Percentiles rank a stretch among this genome's conserved stretches.
phyloP scores from a whole-genome alignment of 2,329 filamentous ascomycete species.

The Hymenoscyphus fructigenus region DNA sequence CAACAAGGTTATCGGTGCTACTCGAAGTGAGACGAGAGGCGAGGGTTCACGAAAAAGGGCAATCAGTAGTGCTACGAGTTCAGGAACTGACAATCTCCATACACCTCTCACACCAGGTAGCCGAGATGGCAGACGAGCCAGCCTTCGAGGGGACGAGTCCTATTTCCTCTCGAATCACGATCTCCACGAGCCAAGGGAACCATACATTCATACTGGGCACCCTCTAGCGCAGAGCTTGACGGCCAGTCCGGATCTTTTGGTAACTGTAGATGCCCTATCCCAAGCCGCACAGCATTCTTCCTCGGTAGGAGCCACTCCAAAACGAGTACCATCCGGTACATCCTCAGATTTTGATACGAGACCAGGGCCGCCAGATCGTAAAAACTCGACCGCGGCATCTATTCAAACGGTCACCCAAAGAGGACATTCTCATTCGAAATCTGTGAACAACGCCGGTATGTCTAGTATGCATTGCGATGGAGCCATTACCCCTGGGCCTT shows the following conservation, averaged over 20 bases:
- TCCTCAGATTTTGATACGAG: slow-evolving; percentile 40
- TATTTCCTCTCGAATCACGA: slow-evolving; percentile 50
- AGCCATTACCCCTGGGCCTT: slow-evolving; percentile 24
- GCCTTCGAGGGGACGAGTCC: slow-evolving; percentile 56
- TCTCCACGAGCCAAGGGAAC: slow-evolving; percentile 38
- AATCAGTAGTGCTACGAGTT: slow-evolving; percentile 64
- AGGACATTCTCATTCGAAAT: slow-evolving; percentile 37
- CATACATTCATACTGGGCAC: slow-evolving; percentile 54
- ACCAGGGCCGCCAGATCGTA: slow-evolving; percentile 39
- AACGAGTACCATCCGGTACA: slow-evolving; percentile 36
- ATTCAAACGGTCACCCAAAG: slow-evolving; percentile 35
- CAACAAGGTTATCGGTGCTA: slow-evolving; percentile 55
- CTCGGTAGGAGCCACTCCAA: slow-evolving; percentile 40
- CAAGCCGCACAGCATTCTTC: slow-evolving; percentile 42
- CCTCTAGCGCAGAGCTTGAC: slow-evolving; percentile 73
- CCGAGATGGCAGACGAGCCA: slow-evolving; percentile 49
- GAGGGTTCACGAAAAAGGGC: slow-evolving; percentile 58
- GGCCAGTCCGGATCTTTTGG: slow-evolving; percentile 60
- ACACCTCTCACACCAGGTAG: slow-evolving; percentile 42
- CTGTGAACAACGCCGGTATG: slow-evolving; percentile 35
- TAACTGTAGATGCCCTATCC: slow-evolving; percentile 35
- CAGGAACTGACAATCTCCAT: slow-evolving; percentile 57
- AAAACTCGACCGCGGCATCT: slow-evolving; percentile 32
- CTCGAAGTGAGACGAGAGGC: slow-evolving; percentile 47
- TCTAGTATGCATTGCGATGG: slow-evolving; percentile 20